Evolutionary conservation across 148 eudicot species (phyloP).

Genomic region (Gaultheria prostrata): DNA sequence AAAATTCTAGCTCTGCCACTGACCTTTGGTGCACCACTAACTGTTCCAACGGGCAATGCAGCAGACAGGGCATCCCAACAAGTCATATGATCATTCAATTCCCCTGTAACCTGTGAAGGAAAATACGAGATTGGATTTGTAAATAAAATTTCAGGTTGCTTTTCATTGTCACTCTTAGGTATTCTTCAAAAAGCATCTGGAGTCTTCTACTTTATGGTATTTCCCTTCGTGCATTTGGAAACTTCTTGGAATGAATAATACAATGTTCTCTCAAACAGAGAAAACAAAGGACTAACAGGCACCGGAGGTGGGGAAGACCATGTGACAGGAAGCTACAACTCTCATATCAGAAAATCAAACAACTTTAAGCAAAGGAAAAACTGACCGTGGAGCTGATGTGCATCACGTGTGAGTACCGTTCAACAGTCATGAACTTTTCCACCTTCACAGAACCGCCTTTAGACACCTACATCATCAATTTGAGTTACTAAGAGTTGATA

Average conservation of each 20-base stretch:
- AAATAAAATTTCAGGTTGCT: constrained; percentile 3
- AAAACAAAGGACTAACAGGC: background rate
- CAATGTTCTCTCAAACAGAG: background rate
- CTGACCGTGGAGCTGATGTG: constrained; percentile 97
- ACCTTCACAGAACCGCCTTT: constrained; percentile 84
- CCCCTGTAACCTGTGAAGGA: constrained; percentile 74
- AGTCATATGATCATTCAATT: constrained; percentile 62
- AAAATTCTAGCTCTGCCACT: no score
- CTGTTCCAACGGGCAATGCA: constrained; percentile 94
- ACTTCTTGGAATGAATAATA: background rate
- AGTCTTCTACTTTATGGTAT: background rate
- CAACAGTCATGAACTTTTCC: constrained; percentile 84
- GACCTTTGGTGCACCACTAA: constrained; percentile 98
- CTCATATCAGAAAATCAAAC: constrained; percentile 9
- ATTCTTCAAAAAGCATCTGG: background rate
- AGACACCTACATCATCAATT: constrained; percentile 55
- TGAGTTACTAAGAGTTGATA: background rate
- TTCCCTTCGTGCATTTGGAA: background rate
- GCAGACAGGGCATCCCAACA: constrained; percentile 87
- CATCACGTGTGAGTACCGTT: constrained; percentile 94
- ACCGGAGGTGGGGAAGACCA: background rate
- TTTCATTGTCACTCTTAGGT: background rate
- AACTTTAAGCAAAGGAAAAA: constrained; percentile 8
- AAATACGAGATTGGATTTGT: background rate
- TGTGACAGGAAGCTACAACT: background rate